These are phyloP conservation scores for Ensete glaucum DNA, from an alignment of 176 grass and related monocot genomes.

Conservation along the genomic window DNA sequence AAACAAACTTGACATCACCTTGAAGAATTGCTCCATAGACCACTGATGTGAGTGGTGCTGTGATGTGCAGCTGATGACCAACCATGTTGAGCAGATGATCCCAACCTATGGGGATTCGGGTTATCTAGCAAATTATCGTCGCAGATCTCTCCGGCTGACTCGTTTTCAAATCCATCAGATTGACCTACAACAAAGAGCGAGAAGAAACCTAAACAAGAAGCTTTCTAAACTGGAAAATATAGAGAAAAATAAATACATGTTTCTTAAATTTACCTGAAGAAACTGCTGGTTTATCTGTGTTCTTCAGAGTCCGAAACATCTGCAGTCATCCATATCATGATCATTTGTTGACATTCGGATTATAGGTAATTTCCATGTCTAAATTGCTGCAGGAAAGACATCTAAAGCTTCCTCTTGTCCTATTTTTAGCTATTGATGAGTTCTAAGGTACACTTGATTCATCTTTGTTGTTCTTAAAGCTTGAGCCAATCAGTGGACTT, in stretches of 20 bases:
- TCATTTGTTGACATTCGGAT: neutral
- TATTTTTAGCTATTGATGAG: too few relatives aligned
- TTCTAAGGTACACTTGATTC: too few relatives aligned
- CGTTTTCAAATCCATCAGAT: neutral
- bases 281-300: conserved; percentile 1
- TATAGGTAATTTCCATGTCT: too few relatives aligned
- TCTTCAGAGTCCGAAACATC: conserved; percentile 8
- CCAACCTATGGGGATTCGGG: neutral
- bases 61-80: neutral
- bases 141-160: neutral
- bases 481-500: too few relatives aligned
- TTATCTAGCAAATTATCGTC: neutral
- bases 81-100: neutral
- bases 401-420: too few relatives aligned
- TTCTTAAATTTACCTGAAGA: neutral
- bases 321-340: neutral
- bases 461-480: too few relatives aligned
- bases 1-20: too few relatives aligned
- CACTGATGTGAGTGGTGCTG: neutral
- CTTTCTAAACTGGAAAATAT: neutral
- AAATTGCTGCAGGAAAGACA: too few relatives aligned
- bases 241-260: neutral
- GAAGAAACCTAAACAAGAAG: too few relatives aligned
- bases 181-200: neutral
- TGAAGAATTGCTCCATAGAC: neutral